Evolutionary conservation across 164 flowering plant genomes (phyloP), one percentile per base, ranked within the genome.

Genomic region (Chimonanthus salicifolius): DNA sequence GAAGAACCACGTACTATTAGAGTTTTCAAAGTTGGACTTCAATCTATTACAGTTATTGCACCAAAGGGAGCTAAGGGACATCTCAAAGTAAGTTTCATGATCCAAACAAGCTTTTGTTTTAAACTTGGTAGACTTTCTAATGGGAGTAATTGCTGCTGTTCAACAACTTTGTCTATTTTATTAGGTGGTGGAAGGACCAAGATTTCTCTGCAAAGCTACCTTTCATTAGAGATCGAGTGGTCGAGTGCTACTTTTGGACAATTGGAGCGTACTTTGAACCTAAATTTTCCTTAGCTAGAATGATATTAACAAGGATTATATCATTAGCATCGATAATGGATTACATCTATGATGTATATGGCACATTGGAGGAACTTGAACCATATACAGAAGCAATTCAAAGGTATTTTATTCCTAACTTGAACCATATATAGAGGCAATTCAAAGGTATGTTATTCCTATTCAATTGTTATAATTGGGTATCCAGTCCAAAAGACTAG

Each of bases 161-260:
- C 33, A 33, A 33, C 0, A 33, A 33, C 33, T 33, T 33, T 33
- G 48, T 20, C 21, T 20, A 20, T 21, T 15, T 6, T n/a, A 21
- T 45, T 60, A 70, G 72, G 62, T 70, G 72, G 72, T 70, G 72
- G 72, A 70, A 44, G n/a, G 64, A 43, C 3, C 8, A 21, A 1
- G 64, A 70, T 43, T 15, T 70, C 8, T 21, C 64, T 3, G 10
- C 47, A 46, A 54, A 70, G 47, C 18, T 58, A 44, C 63, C 63
- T 7, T 70, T 54, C 20, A 49, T 20, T 33, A 54, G 72, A 43
- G 63, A 70, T 20, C 72, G 64, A 3, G 8, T 70, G 9, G 72
- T 70, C 2, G 72, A 58, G 49, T 70, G 72, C 49, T 70, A 70
- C 49, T 70, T 70, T 58, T 70, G 72, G 72, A 70, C 51, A 43